phyloP scores from a whole-genome alignment of 1,139 yeast genomes.

The Yamadazyma sp. region DNA sequence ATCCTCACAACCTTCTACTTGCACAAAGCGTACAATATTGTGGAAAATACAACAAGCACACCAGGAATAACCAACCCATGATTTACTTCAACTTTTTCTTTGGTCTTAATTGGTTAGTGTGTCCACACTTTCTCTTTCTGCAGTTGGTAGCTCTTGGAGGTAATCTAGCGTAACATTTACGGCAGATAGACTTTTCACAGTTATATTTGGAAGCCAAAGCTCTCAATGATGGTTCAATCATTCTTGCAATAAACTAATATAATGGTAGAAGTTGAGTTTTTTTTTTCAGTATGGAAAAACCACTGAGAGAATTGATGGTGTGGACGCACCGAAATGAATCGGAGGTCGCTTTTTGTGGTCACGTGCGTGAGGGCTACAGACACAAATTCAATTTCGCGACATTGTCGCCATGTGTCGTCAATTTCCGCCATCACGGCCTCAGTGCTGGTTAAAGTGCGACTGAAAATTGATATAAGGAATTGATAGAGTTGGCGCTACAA shows the following conservation, averaged over 20 bases:
- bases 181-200: slow-evolving; percentile 99
- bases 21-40: background rate
- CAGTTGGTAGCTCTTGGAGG: slow-evolving; percentile 99
- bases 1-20: background rate
- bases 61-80: slow-evolving; percentile 20
- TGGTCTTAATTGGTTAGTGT: slow-evolving; percentile 99
- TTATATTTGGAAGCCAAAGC: slow-evolving; percentile 99
- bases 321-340: background rate
- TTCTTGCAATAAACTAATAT: slow-evolving; percentile 29
- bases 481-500: background rate
- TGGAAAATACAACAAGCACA: background rate
- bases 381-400: background rate
- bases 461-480: background rate
- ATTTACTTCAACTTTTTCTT: slow-evolving; percentile 98
- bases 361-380: background rate
- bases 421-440: background rate
- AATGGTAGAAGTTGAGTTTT: slow-evolving; percentile 6
- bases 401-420: background rate
- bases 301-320: background rate
- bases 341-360: no score
- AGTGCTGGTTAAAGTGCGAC: slow-evolving; percentile 1
- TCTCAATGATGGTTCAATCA: slow-evolving; percentile 99
- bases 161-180: slow-evolving; percentile 99
- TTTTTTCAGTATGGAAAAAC: background rate
- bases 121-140: slow-evolving; percentile 99